phyloP scores from a whole-genome alignment of 768 basidiomycete species.

The Serendipita sp. region DNA sequence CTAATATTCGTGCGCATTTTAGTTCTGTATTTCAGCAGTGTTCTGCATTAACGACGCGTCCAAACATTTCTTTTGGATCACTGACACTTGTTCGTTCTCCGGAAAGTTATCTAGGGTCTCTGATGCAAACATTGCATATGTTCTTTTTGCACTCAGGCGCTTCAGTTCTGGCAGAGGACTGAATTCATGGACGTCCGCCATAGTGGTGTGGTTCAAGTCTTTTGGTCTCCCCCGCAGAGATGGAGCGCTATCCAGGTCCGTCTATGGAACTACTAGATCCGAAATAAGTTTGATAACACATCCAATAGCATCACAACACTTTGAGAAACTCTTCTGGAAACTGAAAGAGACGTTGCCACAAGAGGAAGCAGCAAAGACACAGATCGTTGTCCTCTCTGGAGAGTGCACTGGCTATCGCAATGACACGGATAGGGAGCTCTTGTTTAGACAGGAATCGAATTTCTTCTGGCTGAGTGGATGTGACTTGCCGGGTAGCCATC shows the following conservation, averaged over 20 bases:
- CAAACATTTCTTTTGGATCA: neutral
- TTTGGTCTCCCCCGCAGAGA: neutral
- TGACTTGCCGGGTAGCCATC: slow-evolving; percentile 48
- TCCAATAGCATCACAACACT: neutral
- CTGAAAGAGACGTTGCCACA: neutral
- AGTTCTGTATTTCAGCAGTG: slow-evolving; percentile 26
- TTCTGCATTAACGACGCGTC: neutral
- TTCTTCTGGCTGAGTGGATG: slow-evolving; percentile 81
- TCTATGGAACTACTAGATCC: neutral
- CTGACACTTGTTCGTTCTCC: slow-evolving; percentile 61
- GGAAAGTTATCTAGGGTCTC: slow-evolving; percentile 40
- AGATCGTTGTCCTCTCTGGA: slow-evolving; percentile 54
- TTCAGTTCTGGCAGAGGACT: slow-evolving; percentile 51
- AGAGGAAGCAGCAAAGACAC: slow-evolving; percentile 34
- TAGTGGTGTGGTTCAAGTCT: slow-evolving; percentile 1
- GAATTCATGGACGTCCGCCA: slow-evolving; percentile 6
- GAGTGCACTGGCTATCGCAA: slow-evolving; percentile 46
- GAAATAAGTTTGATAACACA: neutral
- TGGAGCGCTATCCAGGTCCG: neutral
- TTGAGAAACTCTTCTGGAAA: neutral
- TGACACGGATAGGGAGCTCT: slow-evolving; percentile 72
- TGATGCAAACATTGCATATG: slow-evolving; percentile 51
- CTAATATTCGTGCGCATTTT: slow-evolving; percentile 65
- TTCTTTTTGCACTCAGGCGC: slow-evolving; percentile 49
- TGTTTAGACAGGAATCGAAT: slow-evolving; percentile 65